A percentile compares a stretch with the other conserved stretches of the same genome.
These are phyloP conservation scores for Brassica balearica DNA, from an alignment of 441 rosid genomes.

Conservation along the genomic window DNA sequence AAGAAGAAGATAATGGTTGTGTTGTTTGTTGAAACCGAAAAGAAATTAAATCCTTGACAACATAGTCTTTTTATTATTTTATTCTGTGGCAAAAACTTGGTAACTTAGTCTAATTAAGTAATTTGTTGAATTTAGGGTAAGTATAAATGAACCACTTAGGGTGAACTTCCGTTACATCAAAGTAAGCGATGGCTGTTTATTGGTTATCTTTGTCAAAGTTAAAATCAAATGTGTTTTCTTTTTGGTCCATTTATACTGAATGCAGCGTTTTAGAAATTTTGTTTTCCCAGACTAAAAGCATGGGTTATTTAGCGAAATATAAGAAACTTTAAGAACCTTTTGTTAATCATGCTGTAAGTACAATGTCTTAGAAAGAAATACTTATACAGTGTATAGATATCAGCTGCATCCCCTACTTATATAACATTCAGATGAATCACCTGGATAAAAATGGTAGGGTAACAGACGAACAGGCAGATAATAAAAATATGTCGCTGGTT, in stretches of 20 bases:
- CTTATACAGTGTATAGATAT: neutral
- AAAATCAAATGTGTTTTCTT: neutral
- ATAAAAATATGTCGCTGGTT: neutral
- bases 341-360: neutral
- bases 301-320: too few species aligned
- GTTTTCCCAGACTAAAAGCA: neutral
- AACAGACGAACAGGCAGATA: too few species aligned
- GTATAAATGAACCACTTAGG: neutral
- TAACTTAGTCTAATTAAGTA: neutral
- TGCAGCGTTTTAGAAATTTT: neutral
- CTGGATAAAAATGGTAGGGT: too few species aligned
- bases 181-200: neutral
- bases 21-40: neutral
- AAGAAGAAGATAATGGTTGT: neutral
- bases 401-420: neutral
- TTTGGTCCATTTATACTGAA: neutral
- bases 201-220: conserved; percentile 21
- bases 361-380: neutral
- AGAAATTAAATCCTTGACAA: neutral
- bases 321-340: too few species aligned
- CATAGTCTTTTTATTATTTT: too few species aligned
- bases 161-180: neutral
- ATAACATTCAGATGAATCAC: neutral
- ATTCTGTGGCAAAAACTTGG: too few species aligned
- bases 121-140: neutral